Evolutionary conservation across 208 protist species (phyloP).

Genomic region (Acanthamoeba healyi): DNA sequence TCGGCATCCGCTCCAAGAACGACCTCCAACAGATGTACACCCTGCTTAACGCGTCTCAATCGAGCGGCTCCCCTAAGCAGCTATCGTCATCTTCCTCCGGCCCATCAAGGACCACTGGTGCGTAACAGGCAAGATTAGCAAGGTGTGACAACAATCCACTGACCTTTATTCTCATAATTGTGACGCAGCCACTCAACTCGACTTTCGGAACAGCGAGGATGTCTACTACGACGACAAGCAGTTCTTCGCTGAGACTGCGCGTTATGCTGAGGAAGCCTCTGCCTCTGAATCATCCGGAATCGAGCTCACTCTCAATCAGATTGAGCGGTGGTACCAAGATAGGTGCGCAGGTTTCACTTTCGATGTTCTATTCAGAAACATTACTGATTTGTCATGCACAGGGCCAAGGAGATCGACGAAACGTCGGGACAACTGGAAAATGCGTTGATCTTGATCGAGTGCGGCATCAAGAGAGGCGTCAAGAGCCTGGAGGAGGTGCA

Average conservation of each 20-base stretch:
- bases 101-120: too few relatives aligned
- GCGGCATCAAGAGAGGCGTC: not conserved
- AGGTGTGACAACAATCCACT: too few relatives aligned
- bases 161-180: not conserved
- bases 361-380: not conserved
- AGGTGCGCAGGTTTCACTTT: not conserved
- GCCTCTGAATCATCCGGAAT: too few relatives aligned
- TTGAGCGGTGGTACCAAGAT: not conserved
- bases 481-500: not conserved
- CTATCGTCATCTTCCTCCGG: too few relatives aligned
- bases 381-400: not conserved
- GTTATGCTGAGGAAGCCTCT: not conserved
- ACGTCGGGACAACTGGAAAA: slow-evolving; percentile 47
- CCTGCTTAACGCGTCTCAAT: not conserved
- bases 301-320: not conserved
- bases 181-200: not conserved
- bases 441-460: not conserved
- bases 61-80: not conserved
- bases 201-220: slow-evolving; percentile 4
- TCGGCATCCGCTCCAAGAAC: not conserved
- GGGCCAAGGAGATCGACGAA: slow-evolving; percentile 5
- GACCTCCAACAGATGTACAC: not conserved
- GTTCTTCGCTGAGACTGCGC: not conserved
- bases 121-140: too few relatives aligned
- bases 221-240: slow-evolving; percentile 5